A percentile compares a stretch with the other conserved stretches of the same genome.
phyloP scores from a whole-genome alignment of 2,329 filamentous ascomycete genomes.

The Grosmannia clavigera region DNA sequence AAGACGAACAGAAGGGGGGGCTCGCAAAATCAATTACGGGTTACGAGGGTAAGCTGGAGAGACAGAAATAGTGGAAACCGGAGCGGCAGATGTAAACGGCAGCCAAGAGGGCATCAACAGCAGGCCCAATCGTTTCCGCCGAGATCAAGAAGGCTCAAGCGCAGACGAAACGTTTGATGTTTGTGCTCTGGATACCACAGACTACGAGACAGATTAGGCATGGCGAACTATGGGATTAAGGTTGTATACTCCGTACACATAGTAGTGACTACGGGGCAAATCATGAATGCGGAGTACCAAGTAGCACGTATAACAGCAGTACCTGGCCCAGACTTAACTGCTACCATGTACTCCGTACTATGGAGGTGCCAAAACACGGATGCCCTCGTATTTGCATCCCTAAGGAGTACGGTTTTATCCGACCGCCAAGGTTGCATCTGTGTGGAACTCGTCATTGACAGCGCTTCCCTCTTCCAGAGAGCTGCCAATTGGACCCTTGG shows the following conservation, averaged over 20 bases:
- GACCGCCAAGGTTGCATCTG: neutral
- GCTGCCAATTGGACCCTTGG: neutral
- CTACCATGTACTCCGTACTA: neutral
- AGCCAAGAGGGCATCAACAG: neutral
- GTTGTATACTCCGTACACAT: neutral
- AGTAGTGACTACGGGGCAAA: neutral
- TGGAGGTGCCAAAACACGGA: neutral
- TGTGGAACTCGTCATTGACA: neutral
- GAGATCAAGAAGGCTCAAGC: neutral
- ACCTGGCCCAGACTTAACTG: no score
- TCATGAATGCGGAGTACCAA: neutral
- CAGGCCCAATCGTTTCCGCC: neutral
- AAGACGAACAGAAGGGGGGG: neutral
- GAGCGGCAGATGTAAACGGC: neutral
- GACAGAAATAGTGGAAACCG: neutral
- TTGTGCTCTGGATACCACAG: neutral
- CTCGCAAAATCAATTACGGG: neutral
- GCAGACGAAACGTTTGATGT: constrained; percentile 8
- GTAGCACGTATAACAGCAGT: no score
- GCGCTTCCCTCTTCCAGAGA: neutral
- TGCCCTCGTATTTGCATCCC: neutral
- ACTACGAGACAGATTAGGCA: neutral
- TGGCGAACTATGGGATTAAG: no score
- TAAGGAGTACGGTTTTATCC: neutral
- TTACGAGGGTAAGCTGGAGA: neutral